These are phyloP conservation scores for Colletotrichum costaricense DNA, from an alignment of 2,329 filamentous ascomycete genomes.

Conservation along the genomic window DNA sequence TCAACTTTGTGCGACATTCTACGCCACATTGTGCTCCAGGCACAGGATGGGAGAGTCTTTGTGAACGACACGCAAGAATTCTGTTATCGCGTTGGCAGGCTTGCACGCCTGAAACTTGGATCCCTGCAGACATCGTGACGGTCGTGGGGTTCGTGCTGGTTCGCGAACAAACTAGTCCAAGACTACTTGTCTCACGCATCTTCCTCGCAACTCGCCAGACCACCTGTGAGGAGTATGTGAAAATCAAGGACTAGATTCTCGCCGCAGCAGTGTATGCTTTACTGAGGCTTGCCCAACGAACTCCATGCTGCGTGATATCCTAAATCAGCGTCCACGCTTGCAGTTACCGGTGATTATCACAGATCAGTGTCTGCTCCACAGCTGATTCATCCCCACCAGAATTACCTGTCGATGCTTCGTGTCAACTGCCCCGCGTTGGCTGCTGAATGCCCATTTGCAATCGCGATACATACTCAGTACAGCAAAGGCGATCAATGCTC, in stretches of 20 bases:
- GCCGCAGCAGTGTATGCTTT: neutral
- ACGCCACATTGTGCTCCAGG: neutral
- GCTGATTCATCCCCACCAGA: neutral
- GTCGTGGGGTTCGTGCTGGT: neutral
- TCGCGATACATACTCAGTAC: neutral
- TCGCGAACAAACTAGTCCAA: neutral
- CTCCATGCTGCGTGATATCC: neutral
- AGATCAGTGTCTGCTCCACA: neutral
- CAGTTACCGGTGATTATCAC: neutral
- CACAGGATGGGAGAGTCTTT: neutral
- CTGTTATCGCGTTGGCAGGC: neutral
- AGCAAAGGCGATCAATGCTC: neutral
- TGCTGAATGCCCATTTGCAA: neutral
- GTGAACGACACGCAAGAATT: neutral
- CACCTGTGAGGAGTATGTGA: neutral
- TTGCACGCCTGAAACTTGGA: neutral
- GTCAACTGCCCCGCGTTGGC: neutral
- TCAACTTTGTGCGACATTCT: neutral
- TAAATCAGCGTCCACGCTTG: neutral
- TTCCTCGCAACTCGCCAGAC: neutral
- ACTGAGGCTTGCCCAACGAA: neutral
- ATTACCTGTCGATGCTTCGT: neutral
- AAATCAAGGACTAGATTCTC: neutral
- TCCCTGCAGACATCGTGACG: neutral
- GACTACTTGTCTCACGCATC: neutral